Conservation (phyloP, 441 rosid species). For the Euphorbia neoarborescens region DNA sequence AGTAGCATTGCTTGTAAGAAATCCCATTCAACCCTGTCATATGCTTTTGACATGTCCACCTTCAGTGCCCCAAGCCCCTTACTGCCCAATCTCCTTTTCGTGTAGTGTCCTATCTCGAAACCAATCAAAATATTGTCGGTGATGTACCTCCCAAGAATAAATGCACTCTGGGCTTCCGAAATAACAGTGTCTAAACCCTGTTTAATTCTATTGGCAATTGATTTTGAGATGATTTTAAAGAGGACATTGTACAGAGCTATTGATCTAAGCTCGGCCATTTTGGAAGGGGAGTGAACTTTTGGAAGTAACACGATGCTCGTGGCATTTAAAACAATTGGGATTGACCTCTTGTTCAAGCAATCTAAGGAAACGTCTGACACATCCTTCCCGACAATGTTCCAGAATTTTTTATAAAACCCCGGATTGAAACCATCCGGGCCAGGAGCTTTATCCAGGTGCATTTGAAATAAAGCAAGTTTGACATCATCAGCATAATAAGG, state of each 20-base stretch:
- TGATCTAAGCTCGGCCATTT: background rate
- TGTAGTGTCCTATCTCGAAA: background rate
- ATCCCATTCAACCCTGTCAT: background rate
- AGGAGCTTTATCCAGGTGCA: background rate
- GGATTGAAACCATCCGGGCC: background rate
- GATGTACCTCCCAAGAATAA: background rate
- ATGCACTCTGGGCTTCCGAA: background rate
- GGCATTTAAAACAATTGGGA: background rate
- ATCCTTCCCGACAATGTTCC: background rate
- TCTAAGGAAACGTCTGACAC: background rate
- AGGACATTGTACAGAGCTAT: background rate
- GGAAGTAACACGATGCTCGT: background rate
- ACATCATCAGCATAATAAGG: background rate
- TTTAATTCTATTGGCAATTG: background rate
- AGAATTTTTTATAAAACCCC: background rate
- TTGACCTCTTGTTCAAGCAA: background rate
- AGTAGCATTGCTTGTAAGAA: background rate
- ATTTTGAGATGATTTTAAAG: background rate
- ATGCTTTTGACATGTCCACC: background rate
- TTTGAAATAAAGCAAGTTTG: background rate
- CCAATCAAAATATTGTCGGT: background rate
- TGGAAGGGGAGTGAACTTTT: background rate
- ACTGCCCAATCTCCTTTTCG: background rate
- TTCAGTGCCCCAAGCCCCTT: background rate
- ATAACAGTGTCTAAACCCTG: rapidly evolving